A percentile compares a stretch with the other conserved stretches of the same genome.
These are phyloP conservation scores for Triticum dicoccoides DNA, from an alignment of 176 grass and related monocot genomes.

Conservation along the genomic window DNA sequence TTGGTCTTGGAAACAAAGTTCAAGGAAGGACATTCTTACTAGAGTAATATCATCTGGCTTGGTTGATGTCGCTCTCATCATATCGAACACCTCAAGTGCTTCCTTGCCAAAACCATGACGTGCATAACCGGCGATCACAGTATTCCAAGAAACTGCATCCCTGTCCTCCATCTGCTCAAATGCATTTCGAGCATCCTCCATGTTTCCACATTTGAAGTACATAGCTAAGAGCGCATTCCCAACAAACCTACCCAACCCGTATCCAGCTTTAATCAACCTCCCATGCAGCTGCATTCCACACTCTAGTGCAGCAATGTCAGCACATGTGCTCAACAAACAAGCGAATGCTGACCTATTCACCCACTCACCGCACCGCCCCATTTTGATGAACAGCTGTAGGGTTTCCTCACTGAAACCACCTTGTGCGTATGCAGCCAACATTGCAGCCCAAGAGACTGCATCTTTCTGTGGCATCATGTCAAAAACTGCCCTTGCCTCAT, in stretches of 20 bases:
- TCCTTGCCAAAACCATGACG: slow-evolving; percentile 77
- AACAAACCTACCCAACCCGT: slow-evolving; percentile 73
- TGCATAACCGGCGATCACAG: slow-evolving; percentile 81
- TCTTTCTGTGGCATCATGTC: slow-evolving; percentile 67
- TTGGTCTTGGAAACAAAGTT: background rate
- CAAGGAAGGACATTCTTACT: slow-evolving; percentile 42
- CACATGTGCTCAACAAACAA: slow-evolving; percentile 75
- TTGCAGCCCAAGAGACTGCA: slow-evolving; percentile 84
- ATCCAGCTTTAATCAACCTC: slow-evolving; percentile 76
- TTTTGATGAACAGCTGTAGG: slow-evolving; percentile 64
- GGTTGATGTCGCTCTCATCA: slow-evolving; percentile 55
- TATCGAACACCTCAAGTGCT: slow-evolving; percentile 64
- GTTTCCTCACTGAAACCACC: slow-evolving; percentile 71
- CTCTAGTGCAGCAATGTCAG: slow-evolving; percentile 80
- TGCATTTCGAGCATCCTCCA: slow-evolving; percentile 64
- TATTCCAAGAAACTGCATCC: slow-evolving; percentile 93
- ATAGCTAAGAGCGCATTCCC: slow-evolving; percentile 85
- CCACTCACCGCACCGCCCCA: slow-evolving; percentile 52
- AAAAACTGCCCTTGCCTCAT: slow-evolving; percentile 57
- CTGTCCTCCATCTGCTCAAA: slow-evolving; percentile 86
- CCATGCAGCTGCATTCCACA: slow-evolving; percentile 86
- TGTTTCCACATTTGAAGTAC: slow-evolving; percentile 90
- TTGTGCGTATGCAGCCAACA: slow-evolving; percentile 79
- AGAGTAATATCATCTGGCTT: slow-evolving; percentile 86
- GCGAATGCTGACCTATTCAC: slow-evolving; percentile 86